Evolutionary conservation across 169 alveolate genomes (phyloP), one percentile per base, ranked within the genome.

Genomic region (Miamiensis avidus): DNA sequence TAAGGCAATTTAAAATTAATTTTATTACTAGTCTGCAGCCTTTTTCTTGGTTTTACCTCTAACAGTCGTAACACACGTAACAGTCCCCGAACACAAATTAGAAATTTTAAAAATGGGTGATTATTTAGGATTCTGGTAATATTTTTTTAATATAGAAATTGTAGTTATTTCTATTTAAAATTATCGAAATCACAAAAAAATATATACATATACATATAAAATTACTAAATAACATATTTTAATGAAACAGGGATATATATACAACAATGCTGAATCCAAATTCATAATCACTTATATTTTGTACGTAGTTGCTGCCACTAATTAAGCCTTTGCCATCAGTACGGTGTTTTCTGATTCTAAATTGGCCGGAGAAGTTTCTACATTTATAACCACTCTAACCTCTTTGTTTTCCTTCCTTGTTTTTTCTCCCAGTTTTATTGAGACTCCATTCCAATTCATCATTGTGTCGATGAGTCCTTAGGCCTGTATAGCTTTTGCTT

Each of bases 351-450:
- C 82, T 11, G 31, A 75, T 1, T 82, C 89, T 29, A 85, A 85
- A 85, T 49, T 85, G n/a, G 89, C 89, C 0, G 82, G 82, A 29
- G 89, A 85, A 79, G 76, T 85, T 30, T 73, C 84, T 25, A 85
- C 89, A 29, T 85, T 85, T 79, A 65, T 85, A 0, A 69, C 65
- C 27, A 49, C 84, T 65, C 29, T 79, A 79, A 29, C 76, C 20
- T 11, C 69, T 11, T 49, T 49, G 20, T 49, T 49, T 11, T 49
- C 69, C 20, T 49, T 49, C 20, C 4, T 49, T 11, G 69, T 49
- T 49, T 49, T 49, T 49, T 49, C 69, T 4, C 69, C 69, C 69
- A 20, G 20, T 49, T 49, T 49, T 49, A 49, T 49, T 11, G 69
- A 64, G 1, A 34, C 28, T 28, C 79, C 28, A 78, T 81, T 1